Base-by-base conservation (phyloP, 2,329 filamentous ascomycete genomes). In the Immersiporthe knoxdaviesiana region DNA sequence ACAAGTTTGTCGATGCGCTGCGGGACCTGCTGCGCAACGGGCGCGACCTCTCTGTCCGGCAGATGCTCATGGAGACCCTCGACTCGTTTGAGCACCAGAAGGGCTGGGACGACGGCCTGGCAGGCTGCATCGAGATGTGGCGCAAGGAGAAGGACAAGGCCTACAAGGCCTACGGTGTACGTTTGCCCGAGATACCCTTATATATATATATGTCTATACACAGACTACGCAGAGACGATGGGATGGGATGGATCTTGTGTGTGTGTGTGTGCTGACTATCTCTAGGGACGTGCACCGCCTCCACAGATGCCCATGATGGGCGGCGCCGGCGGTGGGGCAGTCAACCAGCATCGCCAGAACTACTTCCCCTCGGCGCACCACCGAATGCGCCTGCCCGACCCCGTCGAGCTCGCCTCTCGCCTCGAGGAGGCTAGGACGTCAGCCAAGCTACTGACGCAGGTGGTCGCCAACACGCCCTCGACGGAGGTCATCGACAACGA, bases 381-480 rank as follows among this genome's bases (percentile, higher is more conserved):
- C 72, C 84, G 81, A 69, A 80, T 79, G 35, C 81, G 79, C 50
- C 79, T 88, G 12, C 96, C 96, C 0, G 80, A 88, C 27, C 89
- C 93, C 0, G 84, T 88, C 16, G 95, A 98, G 81, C 86, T 99
- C 18, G 89, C 90, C 0, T 91, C 90, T 69, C 88, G 96, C 59
- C 88, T 99, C 52, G 92, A 97, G 78, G 96, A 99, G 82, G 94
- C 95, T 11, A 88, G 88, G 72, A 97, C 93, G 2, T 97, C 94
- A 3, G 94, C 95, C 8, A 95, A 94, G 78, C 88, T 99, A 6
- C 88, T 99, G n/a, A 87, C 93, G 65, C 95, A 99, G 79, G 90
- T 97, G 8, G 90, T 97, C 24, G 92, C 95, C 79, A 94, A 92
- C 68, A 97, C 94, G 0, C 89, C 93, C 0, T 85, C 91, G 0